Evolutionary conservation across 805 yeast species (phyloP).

Genomic region (Candida ortonii): DNA sequence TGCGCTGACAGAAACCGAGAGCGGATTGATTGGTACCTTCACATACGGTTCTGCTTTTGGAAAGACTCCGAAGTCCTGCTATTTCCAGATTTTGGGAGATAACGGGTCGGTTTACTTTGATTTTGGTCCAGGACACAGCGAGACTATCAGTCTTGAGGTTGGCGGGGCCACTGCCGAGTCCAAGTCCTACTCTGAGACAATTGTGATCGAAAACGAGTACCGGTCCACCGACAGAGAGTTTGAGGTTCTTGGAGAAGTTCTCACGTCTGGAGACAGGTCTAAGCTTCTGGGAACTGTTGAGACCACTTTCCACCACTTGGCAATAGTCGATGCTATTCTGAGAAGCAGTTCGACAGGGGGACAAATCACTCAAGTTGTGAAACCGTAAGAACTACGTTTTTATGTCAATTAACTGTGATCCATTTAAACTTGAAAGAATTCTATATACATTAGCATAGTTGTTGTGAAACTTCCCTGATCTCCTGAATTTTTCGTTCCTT

Average conservation of each 20-base stretch:
- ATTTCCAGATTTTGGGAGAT: constrained; percentile 71
- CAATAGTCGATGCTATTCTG: constrained; percentile 81
- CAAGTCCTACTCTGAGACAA: constrained; percentile 32
- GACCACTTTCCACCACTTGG: constrained; percentile 87
- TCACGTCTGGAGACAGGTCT: constrained; percentile 24
- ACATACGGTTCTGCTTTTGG: constrained; percentile 87
- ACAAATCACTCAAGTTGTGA: constrained; percentile 30
- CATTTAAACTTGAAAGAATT: too few relatives aligned
- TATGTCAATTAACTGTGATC: too few relatives aligned
- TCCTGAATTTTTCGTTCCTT: not conserved
- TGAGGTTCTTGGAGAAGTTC: constrained; percentile 41
- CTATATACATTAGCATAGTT: too few relatives aligned
- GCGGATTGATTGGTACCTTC: constrained; percentile 73
- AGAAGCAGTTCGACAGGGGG: constrained; percentile 59
- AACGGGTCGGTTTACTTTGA: constrained; percentile 73
- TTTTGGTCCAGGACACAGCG: constrained; percentile 49
- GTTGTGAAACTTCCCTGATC: not conserved
- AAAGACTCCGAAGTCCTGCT: constrained; percentile 66
- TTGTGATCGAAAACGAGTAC: constrained; percentile 44
- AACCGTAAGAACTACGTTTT: too few relatives aligned
- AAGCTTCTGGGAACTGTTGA: constrained; percentile 51
- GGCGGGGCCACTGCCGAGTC: constrained; percentile 61
- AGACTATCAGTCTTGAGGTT: constrained; percentile 37
- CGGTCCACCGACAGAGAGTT: constrained; percentile 44
- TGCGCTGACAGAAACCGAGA: constrained; percentile 60